Evolutionary conservation across 257 asterid genomes (phyloP).

Genomic region (Solanum arcanum): DNA sequence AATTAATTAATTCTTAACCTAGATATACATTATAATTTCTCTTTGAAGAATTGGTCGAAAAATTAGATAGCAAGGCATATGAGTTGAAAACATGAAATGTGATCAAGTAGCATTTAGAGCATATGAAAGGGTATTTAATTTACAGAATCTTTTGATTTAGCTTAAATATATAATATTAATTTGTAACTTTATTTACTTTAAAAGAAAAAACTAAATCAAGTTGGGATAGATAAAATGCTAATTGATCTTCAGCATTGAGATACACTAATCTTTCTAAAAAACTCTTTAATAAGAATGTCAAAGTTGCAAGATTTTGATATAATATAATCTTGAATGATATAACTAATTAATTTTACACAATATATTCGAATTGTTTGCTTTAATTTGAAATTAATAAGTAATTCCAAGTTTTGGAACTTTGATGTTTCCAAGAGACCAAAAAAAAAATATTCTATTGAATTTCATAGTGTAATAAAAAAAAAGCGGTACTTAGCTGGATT

Average conservation of each 20-base stretch:
- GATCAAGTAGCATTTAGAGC: neutral
- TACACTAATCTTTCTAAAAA: neutral
- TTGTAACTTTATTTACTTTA: neutral
- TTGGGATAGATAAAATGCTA: neutral
- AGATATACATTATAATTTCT: no score
- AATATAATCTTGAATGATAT: neutral
- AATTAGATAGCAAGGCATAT: neutral
- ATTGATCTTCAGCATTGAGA: neutral
- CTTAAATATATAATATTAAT: neutral
- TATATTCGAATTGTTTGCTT: neutral
- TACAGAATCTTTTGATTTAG: neutral
- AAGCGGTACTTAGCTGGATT: neutral
- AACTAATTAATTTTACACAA: neutral
- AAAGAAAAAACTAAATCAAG: neutral
- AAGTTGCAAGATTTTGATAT: neutral
- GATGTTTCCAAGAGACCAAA: neutral
- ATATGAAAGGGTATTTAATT: neutral
- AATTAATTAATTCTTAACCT: neutral
- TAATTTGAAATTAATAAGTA: neutral
- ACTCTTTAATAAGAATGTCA: neutral
- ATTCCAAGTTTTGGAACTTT: neutral
- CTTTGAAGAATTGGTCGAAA: neutral
- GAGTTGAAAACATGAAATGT: neutral
- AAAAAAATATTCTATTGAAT: neutral
- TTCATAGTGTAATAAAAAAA: neutral